Percentiles rank a stretch among this genome's conserved stretches.
Evolutionary conservation across 495 filamentous ascomycete species (phyloP).

Genomic region (Beverwykella pulmonaria): DNA sequence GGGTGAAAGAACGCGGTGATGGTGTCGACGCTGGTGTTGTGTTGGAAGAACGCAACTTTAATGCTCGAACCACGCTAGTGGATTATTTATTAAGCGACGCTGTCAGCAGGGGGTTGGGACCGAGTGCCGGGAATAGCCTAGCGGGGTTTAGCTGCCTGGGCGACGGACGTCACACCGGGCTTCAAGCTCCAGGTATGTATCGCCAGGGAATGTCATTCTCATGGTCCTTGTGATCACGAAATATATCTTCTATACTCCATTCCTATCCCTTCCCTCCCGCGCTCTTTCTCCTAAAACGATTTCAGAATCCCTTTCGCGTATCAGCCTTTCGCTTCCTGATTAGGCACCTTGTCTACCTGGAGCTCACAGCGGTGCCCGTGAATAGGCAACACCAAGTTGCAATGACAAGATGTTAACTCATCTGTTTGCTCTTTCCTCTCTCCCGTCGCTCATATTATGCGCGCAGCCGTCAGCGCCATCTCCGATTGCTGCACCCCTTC

Average conservation of each 20-base stretch:
- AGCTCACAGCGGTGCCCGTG: not conserved
- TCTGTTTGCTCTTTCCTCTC: conserved; percentile 47
- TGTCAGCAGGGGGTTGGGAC: not conserved
- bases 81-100: not conserved
- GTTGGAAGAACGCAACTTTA: not conserved
- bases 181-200: not conserved
- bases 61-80: not conserved
- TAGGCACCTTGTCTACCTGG: not conserved
- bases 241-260: too few species aligned
- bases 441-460: conserved; percentile 4
- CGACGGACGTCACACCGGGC: not conserved
- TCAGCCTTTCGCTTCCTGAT: not conserved
- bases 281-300: not conserved
- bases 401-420: conserved; percentile 2
- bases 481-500: conserved; percentile 79
- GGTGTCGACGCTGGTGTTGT: not conserved
- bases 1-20: not conserved
- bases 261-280: not conserved
- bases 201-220: too few species aligned
- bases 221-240: too few species aligned
- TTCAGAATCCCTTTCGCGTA: not conserved
- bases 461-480: conserved; percentile 78
- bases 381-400: not conserved
- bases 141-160: not conserved
- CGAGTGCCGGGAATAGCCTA: not conserved